phyloP scores from a whole-genome alignment of 441 rosid species.

The Croton setiger region DNA sequence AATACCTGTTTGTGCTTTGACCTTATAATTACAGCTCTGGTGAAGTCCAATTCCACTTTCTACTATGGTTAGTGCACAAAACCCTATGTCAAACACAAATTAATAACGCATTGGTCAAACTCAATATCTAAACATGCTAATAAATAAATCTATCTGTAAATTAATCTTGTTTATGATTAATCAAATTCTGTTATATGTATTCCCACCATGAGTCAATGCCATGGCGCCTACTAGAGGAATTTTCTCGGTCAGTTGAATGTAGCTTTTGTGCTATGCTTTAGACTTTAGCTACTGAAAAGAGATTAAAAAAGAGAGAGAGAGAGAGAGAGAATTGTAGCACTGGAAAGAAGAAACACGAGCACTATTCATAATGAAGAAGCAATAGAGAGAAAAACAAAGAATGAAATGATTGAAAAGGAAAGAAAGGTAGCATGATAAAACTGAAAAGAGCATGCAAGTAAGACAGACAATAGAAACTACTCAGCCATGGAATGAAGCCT shows the following conservation, averaged over 20 bases:
- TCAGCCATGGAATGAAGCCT: conserved; percentile 14
- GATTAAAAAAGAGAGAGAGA: conserved; percentile 9
- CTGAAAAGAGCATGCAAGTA: background rate
- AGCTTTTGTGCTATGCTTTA: conserved; percentile 17
- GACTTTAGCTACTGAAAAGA: conserved; percentile 17
- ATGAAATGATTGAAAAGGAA: conserved; percentile 38
- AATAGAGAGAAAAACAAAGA: conserved; percentile 12
- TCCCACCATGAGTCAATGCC: background rate
- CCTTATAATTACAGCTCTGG: background rate
- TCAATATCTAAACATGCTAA: background rate
- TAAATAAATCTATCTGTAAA: background rate
- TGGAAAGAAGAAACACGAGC: conserved; percentile 10
- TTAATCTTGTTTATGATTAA: background rate
- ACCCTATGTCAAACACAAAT: no score
- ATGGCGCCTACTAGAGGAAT: background rate
- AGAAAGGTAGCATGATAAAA: conserved; percentile 24
- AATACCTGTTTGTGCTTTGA: no score
- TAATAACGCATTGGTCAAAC: no score
- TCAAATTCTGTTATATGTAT: no score
- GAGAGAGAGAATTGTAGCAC: conserved; percentile 1
- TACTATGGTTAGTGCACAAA: no score
- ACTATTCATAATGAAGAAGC: conserved; percentile 8
- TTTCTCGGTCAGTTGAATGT: background rate
- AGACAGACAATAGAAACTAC: background rate
- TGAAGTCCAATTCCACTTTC: background rate